These are phyloP conservation scores for Mrakiaceae sp. DNA, from an alignment of 1,284 basidiomycete species.

Conservation along the genomic window DNA sequence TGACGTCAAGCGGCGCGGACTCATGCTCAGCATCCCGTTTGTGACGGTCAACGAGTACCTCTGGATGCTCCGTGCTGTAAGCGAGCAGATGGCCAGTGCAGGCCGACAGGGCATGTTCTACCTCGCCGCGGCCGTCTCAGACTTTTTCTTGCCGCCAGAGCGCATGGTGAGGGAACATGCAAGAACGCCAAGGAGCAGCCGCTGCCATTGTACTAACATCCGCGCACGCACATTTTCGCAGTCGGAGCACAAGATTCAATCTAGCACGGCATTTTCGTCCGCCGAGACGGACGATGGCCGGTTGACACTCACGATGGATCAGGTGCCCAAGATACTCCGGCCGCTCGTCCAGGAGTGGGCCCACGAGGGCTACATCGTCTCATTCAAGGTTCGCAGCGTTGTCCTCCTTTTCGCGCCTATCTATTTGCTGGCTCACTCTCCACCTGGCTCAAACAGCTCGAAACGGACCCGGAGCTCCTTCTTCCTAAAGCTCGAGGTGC, in stretches of 20 bases:
- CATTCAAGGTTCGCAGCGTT: slow-evolving; percentile 66
- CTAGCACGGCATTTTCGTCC: slow-evolving; percentile 46
- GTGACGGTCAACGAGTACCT: slow-evolving; percentile 95
- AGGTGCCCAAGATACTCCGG: slow-evolving; percentile 91
- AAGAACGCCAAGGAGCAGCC: neutral
- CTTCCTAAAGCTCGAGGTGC: slow-evolving; percentile 83
- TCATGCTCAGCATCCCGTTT: slow-evolving; percentile 76
- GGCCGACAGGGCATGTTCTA: slow-evolving; percentile 79
- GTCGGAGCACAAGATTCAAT: slow-evolving; percentile 98
- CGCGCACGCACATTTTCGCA: slow-evolving; percentile 28
- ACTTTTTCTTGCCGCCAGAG: slow-evolving; percentile 89
- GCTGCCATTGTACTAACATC: no score
- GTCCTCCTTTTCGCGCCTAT: neutral
- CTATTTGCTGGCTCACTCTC: neutral
- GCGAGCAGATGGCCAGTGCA: slow-evolving; percentile 49
- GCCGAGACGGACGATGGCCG: slow-evolving; percentile 36
- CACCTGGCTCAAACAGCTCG: slow-evolving; percentile 49
- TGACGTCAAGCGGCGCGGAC: slow-evolving; percentile 56
- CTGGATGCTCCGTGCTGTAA: slow-evolving; percentile 76
- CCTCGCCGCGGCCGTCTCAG: slow-evolving; percentile 92
- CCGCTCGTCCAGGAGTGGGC: slow-evolving; percentile 91
- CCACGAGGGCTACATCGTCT: slow-evolving; percentile 80
- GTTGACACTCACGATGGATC: slow-evolving; percentile 92
- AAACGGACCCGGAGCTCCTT: slow-evolving; percentile 73
- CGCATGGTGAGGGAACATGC: slow-evolving; percentile 45